phyloP scores from a whole-genome alignment of 176 grass and related monocot genomes.

The Canna indica region DNA sequence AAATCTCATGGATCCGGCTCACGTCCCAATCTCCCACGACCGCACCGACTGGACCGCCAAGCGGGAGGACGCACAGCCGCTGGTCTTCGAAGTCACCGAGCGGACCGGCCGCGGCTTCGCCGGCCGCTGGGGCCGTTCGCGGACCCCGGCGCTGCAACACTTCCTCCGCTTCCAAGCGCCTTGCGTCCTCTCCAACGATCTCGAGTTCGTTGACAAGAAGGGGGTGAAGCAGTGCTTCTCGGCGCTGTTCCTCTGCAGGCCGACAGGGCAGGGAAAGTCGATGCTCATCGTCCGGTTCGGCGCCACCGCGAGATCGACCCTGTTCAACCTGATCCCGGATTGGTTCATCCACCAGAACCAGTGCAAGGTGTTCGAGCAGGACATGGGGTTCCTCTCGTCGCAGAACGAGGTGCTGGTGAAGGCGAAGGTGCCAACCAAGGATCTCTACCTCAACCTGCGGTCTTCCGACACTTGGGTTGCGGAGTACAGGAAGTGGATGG shows the following conservation, averaged over 20 bases:
- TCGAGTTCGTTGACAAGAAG: slow-evolving; percentile 50
- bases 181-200: slow-evolving; percentile 62
- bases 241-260: slow-evolving; percentile 76
- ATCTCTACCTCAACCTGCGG: slow-evolving; percentile 79
- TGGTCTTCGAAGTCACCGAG: slow-evolving; percentile 68
- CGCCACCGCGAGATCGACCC: slow-evolving; percentile 17
- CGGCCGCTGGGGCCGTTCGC: slow-evolving; percentile 40
- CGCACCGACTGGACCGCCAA: slow-evolving; percentile 89
- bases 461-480: slow-evolving; percentile 79
- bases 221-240: slow-evolving; percentile 47
- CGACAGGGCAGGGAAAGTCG: slow-evolving; percentile 64
- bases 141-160: slow-evolving; percentile 33
- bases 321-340: slow-evolving; percentile 28
- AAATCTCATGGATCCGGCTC: slow-evolving; percentile 94
- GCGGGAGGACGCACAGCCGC: slow-evolving; percentile 79
- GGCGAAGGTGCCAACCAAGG: slow-evolving; percentile 72
- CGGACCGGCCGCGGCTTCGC: slow-evolving; percentile 55
- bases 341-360: slow-evolving; percentile 89
- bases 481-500: slow-evolving; percentile 97
- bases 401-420: slow-evolving; percentile 85
- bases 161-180: slow-evolving; percentile 64
- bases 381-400: slow-evolving; percentile 96
- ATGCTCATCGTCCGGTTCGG: slow-evolving; percentile 83
- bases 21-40: slow-evolving; percentile 95
- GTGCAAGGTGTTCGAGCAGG: slow-evolving; percentile 88